Base-by-base conservation (phyloP, 495 filamentous ascomycete species). In the Penicillium antarcticum region DNA sequence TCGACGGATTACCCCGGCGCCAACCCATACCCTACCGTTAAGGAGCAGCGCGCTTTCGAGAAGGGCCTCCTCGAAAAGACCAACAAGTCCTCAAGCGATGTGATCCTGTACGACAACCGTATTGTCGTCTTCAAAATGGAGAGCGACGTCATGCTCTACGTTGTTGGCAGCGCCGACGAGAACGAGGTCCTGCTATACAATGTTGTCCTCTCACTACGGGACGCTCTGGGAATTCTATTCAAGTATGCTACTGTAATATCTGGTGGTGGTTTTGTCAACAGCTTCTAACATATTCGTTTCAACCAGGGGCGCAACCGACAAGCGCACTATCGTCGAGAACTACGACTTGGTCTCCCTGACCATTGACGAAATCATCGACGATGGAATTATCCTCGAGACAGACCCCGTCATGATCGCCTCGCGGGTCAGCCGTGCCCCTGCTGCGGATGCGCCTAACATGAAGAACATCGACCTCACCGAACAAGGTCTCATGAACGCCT, bases 61-160 rank as follows among this genome's bases (percentile, higher is more conserved):
- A 96, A 97, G 75, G 94, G 91, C 12, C 80, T 98, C 19, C 73
- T 96, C 38, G 89, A 94, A 53, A 98, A 98, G 80, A 98, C 94
- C 13, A 90, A 88, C 57, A 98, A 98, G 77, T 89, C 92, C 62
- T 88, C 83, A 19, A 88, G 86, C 47, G 94, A 98, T 73, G 91
- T 98, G 59, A 95, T 98, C 47, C 82, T 97, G 42, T 97, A 95
- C 74, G 94, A 97, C 70, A 90, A 89, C 72, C 84, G 88, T 56
- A 83, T 97, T 31, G 91, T 97, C 29, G 89, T 97, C 29, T 99
- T 95, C 79, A 97, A 97, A 82, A 86, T 86, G 73, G 94, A 98
- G 77, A 88, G 87, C 57, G 94, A 99, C 70, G 90, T 99, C 23
- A 95, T 95, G 84, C 79, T 98, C 47, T 98, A 96, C 66, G 91